Percentiles rank a stretch among this genome's conserved stretches.
phyloP scores from a whole-genome alignment of 2,329 filamentous ascomycete species.

The Fusarium paranaense region DNA sequence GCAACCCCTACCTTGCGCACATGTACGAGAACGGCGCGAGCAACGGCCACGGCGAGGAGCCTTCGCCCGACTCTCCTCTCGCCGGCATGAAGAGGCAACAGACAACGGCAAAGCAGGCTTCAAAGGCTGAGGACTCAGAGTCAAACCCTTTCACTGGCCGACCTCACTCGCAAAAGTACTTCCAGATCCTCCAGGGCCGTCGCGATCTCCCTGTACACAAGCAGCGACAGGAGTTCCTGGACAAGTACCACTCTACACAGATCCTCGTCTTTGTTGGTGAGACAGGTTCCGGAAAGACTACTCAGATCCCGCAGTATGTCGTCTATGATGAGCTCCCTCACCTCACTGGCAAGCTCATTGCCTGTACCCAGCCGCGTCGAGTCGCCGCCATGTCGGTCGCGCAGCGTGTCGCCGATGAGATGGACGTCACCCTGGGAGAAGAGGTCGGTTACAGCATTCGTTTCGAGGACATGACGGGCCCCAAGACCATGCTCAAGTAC shows the following conservation, averaged over 20 bases:
- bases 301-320: slow-evolving; percentile 98
- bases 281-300: slow-evolving; percentile 99
- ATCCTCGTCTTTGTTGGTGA: slow-evolving; percentile 99
- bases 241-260: slow-evolving; percentile 92
- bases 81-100: slow-evolving; percentile 79
- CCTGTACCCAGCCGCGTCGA: slow-evolving; percentile 96
- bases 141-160: slow-evolving; percentile 87
- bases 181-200: slow-evolving; percentile 86
- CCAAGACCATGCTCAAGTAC: slow-evolving; percentile 95
- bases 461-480: slow-evolving; percentile 94
- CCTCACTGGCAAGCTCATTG: slow-evolving; percentile 86
- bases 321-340: slow-evolving; percentile 97
- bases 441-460: slow-evolving; percentile 99
- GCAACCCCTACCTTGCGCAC: slow-evolving; percentile 92
- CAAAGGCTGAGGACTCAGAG: slow-evolving; percentile 81
- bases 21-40: slow-evolving; percentile 70
- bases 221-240: slow-evolving; percentile 92
- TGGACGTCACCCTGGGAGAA: slow-evolving; percentile 92
- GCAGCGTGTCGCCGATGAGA: slow-evolving; percentile 95
- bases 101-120: slow-evolving; percentile 82
- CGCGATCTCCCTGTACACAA: slow-evolving; percentile 91
- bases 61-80: slow-evolving; percentile 62
- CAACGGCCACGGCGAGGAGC: slow-evolving; percentile 53
- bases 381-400: slow-evolving; percentile 99
- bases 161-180: slow-evolving; percentile 84